Percentiles rank a stretch among this genome's conserved stretches.
Conservation (phyloP, 495 filamentous ascomycete genomes). For the Clohesyomyces aquaticus region DNA sequence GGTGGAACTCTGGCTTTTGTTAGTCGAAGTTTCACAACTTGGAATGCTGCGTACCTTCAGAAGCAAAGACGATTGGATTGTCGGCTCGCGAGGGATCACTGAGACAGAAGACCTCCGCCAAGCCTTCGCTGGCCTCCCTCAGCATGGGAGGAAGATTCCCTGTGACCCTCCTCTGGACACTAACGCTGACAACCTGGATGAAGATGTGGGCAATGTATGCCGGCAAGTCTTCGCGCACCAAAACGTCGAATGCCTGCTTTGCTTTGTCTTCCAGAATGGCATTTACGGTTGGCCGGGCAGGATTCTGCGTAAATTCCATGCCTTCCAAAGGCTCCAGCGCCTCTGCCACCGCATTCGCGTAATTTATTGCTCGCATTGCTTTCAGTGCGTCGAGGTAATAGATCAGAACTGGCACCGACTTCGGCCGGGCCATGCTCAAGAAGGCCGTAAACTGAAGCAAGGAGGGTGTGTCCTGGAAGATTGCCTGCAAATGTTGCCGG, state of each 20-base stretch:
- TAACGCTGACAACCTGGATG: constrained; percentile 59
- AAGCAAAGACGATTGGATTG: constrained; percentile 79
- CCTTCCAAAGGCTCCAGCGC: constrained; percentile 55
- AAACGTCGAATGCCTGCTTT: constrained; percentile 58
- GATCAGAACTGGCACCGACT: constrained; percentile 67
- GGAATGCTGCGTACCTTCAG: constrained; percentile 61
- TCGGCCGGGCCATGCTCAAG: constrained; percentile 70
- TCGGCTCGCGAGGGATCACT: constrained; percentile 73
- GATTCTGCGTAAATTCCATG: constrained; percentile 52
- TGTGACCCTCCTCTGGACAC: constrained; percentile 61
- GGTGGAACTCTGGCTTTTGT: constrained; percentile 57
- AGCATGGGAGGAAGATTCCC: constrained; percentile 59
- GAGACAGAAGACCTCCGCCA: constrained; percentile 77
- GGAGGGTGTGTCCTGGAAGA: constrained; percentile 67
- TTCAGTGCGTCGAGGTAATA: constrained; percentile 70
- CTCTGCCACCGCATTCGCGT: constrained; percentile 66
- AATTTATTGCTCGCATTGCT: constrained; percentile 69
- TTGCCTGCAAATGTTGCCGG: constrained; percentile 61
- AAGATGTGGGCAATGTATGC: constrained; percentile 69
- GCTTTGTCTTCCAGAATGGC: constrained; percentile 62
- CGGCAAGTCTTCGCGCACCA: constrained; percentile 69
- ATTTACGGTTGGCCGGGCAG: constrained; percentile 55
- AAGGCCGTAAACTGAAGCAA: constrained; percentile 67
- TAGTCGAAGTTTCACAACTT: neutral
- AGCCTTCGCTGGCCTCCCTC: constrained; percentile 65